phyloP scores from a whole-genome alignment of 192 early-diverging fungal species.

The Podila epicladia region DNA sequence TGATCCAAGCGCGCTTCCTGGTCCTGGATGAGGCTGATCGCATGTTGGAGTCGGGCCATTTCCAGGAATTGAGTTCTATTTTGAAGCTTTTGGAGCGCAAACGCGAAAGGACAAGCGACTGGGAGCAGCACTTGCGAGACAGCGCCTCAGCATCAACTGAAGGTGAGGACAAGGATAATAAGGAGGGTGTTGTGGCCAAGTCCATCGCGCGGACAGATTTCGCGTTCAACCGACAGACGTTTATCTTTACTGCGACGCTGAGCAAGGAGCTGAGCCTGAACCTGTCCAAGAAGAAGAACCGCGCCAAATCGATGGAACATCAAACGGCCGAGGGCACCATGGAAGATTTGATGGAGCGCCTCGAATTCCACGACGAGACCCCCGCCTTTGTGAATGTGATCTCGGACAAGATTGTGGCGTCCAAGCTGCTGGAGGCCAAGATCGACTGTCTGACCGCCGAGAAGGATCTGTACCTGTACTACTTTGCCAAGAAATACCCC shows the following conservation, averaged over 20 bases:
- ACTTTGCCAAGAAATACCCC: conserved; percentile 86
- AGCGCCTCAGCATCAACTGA: conserved; percentile 1
- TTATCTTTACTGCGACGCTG: conserved; percentile 95
- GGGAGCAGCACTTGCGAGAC: conserved; percentile 29
- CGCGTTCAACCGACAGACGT: conserved; percentile 73
- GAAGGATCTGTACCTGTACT: conserved; percentile 90
- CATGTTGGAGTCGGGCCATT: conserved; percentile 84
- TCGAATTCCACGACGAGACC: conserved; percentile 79
- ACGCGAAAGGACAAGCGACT: conserved; percentile 52
- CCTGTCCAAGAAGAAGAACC: conserved; percentile 56
- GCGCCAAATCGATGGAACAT: conserved; percentile 23
- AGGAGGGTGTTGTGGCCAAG: conserved; percentile 6
- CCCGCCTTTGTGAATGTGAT: conserved; percentile 85
- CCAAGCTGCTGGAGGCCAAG: conserved; percentile 78
- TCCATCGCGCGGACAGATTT: conserved; percentile 28
- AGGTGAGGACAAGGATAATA: conserved; percentile 19
- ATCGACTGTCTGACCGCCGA: conserved; percentile 88
- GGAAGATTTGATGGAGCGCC: conserved; percentile 77
- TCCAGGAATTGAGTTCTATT: conserved; percentile 74
- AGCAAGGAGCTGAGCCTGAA: conserved; percentile 60
- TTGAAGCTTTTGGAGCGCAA: conserved; percentile 61
- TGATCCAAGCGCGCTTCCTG: conserved; percentile 73
- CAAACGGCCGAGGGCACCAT: conserved; percentile 32
- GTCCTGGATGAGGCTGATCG: conserved; percentile 88
- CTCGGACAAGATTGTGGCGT: conserved; percentile 70